Conservation (phyloP, 257 asterid species). For the Primulina eburnea region DNA sequence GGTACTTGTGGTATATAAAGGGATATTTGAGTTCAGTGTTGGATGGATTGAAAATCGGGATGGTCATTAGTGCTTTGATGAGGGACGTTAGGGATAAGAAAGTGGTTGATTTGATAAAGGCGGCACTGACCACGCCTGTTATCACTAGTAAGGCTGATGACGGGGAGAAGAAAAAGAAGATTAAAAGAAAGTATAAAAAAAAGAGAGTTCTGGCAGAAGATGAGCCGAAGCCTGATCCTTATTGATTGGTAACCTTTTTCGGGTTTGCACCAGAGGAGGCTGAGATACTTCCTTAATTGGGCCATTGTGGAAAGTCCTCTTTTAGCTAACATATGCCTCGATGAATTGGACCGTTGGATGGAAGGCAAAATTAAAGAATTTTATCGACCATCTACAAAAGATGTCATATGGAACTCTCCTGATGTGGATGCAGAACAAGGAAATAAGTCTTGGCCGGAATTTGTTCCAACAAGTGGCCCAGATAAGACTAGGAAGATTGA, state of each 20-base stretch:
- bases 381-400: conserved; percentile 74
- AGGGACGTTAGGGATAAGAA: conserved; percentile 95
- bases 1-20: conserved; percentile 92
- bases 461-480: conserved; percentile 95
- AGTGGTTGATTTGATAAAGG: conserved; percentile 84
- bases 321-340: conserved; percentile 79
- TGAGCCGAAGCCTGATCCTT: conserved; percentile 98
- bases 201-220: conserved; percentile 90
- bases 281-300: conserved; percentile 83
- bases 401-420: conserved; percentile 87
- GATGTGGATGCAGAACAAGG: conserved; percentile 86
- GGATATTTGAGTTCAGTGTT: conserved; percentile 85
- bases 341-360: conserved; percentile 94
- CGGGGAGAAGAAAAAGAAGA: conserved; percentile 79
- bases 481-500: conserved; percentile 93
- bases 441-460: conserved; percentile 97
- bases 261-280: conserved; percentile 99
- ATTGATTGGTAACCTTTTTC: conserved; percentile 84
- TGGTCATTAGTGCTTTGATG: conserved; percentile 80
- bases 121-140: conserved; percentile 79
- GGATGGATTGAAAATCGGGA: conserved; percentile 93
- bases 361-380: conserved; percentile 82
- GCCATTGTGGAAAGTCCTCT: conserved; percentile 98
- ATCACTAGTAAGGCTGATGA: conserved; percentile 56
- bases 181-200: conserved; percentile 83